These are phyloP conservation scores for Calonectria hongkongensis DNA, from an alignment of 2,329 filamentous ascomycete genomes.

Conservation along the genomic window DNA sequence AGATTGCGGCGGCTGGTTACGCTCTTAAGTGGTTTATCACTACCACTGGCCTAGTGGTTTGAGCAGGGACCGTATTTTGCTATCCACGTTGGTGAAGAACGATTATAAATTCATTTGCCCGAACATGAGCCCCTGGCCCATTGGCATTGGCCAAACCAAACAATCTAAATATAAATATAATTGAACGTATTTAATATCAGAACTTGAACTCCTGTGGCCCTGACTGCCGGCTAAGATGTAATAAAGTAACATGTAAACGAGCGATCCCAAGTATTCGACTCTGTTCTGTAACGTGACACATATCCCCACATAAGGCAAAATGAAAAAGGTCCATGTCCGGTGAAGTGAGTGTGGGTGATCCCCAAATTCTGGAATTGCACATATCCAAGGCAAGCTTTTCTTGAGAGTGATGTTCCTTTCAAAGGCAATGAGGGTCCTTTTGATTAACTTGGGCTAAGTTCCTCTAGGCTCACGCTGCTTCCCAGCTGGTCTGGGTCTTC, in stretches of 20 bases:
- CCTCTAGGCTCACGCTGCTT: neutral
- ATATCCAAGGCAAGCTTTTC: neutral
- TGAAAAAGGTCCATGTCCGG: neutral
- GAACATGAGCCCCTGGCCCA: neutral
- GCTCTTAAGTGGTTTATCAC: neutral
- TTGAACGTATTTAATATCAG: constrained; percentile 12
- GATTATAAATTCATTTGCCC: neutral
- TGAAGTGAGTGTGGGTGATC: neutral
- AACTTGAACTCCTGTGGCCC: neutral
- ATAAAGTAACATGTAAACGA: neutral
- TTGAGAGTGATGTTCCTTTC: neutral
- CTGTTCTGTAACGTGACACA: neutral
- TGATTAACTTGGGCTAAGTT: neutral
- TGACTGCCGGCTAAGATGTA: neutral
- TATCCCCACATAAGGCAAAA: neutral
- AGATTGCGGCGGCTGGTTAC: neutral
- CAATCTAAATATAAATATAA: constrained; percentile 1
- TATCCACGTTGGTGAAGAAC: neutral
- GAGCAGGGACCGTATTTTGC: neutral
- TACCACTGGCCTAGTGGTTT: neutral
- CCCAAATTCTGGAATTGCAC: neutral
- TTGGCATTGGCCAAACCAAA: neutral
- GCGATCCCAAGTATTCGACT: neutral
- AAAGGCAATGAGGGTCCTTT: too few species aligned
- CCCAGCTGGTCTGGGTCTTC: neutral